Base-by-base conservation (phyloP, 31 red algal species). In the Porphyra umbilicalis region DNA sequence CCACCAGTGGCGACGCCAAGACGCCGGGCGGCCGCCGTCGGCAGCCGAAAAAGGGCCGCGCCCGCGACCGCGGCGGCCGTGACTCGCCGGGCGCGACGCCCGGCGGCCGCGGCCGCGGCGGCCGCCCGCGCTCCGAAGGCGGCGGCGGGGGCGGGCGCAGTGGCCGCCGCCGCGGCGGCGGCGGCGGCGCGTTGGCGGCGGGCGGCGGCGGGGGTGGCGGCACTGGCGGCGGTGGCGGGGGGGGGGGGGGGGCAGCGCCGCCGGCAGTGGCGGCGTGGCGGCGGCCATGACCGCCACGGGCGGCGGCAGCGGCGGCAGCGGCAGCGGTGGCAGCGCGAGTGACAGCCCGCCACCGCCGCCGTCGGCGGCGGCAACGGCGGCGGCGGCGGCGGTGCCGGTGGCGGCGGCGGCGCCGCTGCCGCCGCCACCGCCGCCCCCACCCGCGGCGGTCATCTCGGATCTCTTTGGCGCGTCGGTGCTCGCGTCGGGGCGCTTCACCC, bases 391-490 rank as follows among this genome's bases (percentile, higher is more conserved):
- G 57, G 57, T 8, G 57, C 57, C 57, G 0, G 38, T 9, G 38
- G 38, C 9, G 38, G 57, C 16, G 57, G 57, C 25, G 57, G 57
- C 20, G 57, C 57, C 57, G 0, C 11, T 29, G 25, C 25, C 25
- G 57, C 57, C 57, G 14, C 57, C 57, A 29, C 25, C 2, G 57
- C 57, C 57, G 57, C 57, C 57, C 4, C 57, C 57, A 7, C 57
- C 57, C 57, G 57, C 57, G 57, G 57, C 57, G 57, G 57, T 71
- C 20, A 71, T 71, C 20, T 71, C 57, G 57, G 10, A 18, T 18
- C 75, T 82, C 1, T 82, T 82, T 82, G 81, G 81, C 14, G 75
- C 71, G 71, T 35, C 25, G 25, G 37, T 82, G 35, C 25, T 82
- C 14, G 81, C 71, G 37, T 75, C 81, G 25, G 71, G 71, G 35